Percentiles rank a stretch among this genome's conserved stretches.
phyloP scores from a whole-genome alignment of 371 early-diverging fungal species.

The Dentiscutata heterogama region DNA sequence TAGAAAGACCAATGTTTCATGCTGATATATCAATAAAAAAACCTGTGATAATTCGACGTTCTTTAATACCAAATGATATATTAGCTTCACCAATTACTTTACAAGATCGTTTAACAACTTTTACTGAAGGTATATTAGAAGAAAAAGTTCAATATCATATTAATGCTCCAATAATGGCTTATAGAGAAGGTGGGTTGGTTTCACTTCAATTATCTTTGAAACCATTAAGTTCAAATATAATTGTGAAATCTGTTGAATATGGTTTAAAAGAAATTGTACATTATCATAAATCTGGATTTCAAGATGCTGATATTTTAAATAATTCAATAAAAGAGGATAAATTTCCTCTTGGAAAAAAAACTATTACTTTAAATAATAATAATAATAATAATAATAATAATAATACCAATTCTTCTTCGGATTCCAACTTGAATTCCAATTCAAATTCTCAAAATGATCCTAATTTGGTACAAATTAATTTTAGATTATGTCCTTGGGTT shows the following conservation, averaged over 20 bases:
- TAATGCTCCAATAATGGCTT: conserved; percentile 23
- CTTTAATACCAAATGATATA: not conserved
- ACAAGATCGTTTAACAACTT: not conserved
- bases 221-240: not conserved
- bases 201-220: not conserved
- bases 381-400: too few relatives aligned
- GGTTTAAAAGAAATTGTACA: conserved; percentile 23
- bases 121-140: not conserved
- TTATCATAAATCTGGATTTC: conserved; percentile 12
- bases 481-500: conserved; percentile 30
- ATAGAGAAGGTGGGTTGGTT: conserved; percentile 39
- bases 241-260: conserved; percentile 12
- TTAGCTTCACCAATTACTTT: too few relatives aligned
- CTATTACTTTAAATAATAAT: not conserved
- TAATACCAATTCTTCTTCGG: too few relatives aligned
- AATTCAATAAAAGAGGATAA: conserved; percentile 2
- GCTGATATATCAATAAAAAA: not conserved
- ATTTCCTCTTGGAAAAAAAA: conserved; percentile 29
- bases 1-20: conserved; percentile 11
- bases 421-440: too few relatives aligned
- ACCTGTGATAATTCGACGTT: not conserved
- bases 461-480: not conserved
- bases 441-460: not conserved
- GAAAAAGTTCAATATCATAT: conserved; percentile 10
- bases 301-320: not conserved